Evolutionary conservation across 1,139 yeast species (phyloP), one percentile per base, ranked within the genome.

Genomic region (Diutina siamensis): DNA sequence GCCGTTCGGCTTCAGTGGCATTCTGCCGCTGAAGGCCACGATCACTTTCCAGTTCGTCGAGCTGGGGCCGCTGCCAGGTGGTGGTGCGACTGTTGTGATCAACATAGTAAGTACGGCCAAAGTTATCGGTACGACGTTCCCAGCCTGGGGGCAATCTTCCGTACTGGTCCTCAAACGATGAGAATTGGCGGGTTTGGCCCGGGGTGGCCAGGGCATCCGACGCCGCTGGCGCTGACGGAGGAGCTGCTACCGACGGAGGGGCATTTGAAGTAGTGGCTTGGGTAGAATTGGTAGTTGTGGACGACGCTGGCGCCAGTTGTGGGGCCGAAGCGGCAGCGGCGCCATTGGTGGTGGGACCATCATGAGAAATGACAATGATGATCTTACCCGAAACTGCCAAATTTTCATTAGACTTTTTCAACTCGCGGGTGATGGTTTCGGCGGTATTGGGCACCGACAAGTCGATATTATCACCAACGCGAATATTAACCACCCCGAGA

Each of bases 131-230:
- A 63, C 97, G 79, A 56, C 98, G 80, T 65, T 92, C 99, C 98
- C 98, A 92, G 2, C 99, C 99, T 3, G 97, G 86, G 4, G 98
- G 99, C 54, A 92, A 72, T 57, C 97, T 75, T 44, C 99, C 99
- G 56, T 81, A 79, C 60, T 92, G 97, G 64, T 92, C 99, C 64
- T 92, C 98, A 61, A 92, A 92, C 1, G 97, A 86, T 2, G 95
- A 84, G 56, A 80, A 83, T 54, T 82, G 92, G 58, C 42, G 42
- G 13, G 42, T 38, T 15, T 38, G 42, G 2, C 10, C 17, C 20
- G 42, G 87, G 74, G 55, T 65, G 28, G 45, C 15, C 22, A 40
- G 41, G 46, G 35, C 47, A 44, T 47, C 42, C 15, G 46, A 40
- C 22, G 48, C 28, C 3, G 48, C 46, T 8, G 56, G 40, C n/a